A percentile compares a stretch with the other conserved stretches of the same genome.
Conservation (phyloP, 139 green algal genomes). For the Closterium sp. region DNA sequence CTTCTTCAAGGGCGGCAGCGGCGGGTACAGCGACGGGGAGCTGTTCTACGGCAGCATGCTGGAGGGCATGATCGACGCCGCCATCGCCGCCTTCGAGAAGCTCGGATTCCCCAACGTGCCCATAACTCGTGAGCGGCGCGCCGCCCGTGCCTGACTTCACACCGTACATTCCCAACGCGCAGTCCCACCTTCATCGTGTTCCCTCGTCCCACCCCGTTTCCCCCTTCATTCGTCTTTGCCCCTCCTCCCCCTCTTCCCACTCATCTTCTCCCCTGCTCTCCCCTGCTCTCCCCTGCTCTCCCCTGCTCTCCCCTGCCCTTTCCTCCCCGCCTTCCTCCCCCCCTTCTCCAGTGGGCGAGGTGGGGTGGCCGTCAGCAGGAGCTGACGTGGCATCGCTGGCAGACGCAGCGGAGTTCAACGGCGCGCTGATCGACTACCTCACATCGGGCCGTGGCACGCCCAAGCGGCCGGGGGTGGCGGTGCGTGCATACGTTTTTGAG, state of each 20-base stretch:
- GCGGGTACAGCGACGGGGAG: background rate
- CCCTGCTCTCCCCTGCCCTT: too few species aligned
- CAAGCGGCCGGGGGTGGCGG: background rate
- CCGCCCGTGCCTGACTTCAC: too few species aligned
- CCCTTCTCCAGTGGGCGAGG: background rate
- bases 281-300: too few species aligned
- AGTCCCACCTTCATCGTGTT: too few species aligned
- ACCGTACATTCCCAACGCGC: too few species aligned
- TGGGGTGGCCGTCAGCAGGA: constrained; percentile 4
- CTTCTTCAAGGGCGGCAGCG: constrained; percentile 7
- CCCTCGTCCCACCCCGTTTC: background rate
- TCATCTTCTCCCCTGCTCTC: background rate
- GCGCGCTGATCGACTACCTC: background rate
- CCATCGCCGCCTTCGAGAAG: constrained; percentile 2
- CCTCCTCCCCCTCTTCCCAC: background rate
- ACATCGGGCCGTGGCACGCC: background rate
- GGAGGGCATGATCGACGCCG: constrained; percentile 5
- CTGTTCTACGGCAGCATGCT: constrained; percentile 3
- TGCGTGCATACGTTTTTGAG: background rate
- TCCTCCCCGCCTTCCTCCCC: too few species aligned
- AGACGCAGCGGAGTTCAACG: constrained; percentile 7
- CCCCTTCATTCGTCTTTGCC: too few species aligned
- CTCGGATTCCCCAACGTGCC: constrained; percentile 3
- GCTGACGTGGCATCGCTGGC: background rate
- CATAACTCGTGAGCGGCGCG: background rate